Base-by-base conservation (phyloP, 2,329 filamentous ascomycete species). In the Alternaria arbusti region DNA sequence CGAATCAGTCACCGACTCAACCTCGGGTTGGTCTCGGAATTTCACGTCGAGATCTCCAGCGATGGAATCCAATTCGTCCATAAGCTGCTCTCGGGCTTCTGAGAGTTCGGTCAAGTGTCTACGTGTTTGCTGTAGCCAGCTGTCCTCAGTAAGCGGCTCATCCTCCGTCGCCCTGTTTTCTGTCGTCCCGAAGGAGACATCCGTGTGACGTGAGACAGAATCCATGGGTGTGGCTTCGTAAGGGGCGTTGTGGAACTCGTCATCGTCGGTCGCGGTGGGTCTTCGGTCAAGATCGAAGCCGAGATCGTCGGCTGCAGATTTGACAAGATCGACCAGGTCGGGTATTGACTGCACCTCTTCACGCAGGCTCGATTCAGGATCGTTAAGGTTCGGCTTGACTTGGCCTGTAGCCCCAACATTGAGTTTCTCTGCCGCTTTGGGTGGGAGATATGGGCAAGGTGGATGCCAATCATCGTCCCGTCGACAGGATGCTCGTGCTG, bases 251-350 rank as follows among this genome's bases (percentile, higher is more conserved):
- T 59, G 58, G 30, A 77, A 79, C n/a, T 59, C 30, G 23, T 69
- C 57, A 15, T 78, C 74, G 30, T 78, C 75, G 17, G 66, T 44
- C 9, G 59, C 45, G 10, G 57, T 71, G 15, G 74, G 73, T 20
- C 51, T 63, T 11, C 61, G 62, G 10, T 74, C 69, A 22, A 78
- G 71, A 67, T 79, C 75, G 10, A 78, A 54, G 22, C 76, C 76
- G n/a, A 79, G 68, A 49, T 79, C 73, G 64, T 79, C 74, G 12
- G 78, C 78, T 13, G 75, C 74, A 54, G 76, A 77, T 25, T 80
- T 73, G 49, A 82, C 70, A 36, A 81, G 57, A 17, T 78, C 68
- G 6, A 82, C 64, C 3, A 82, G 64, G 13, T 81, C 76, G 7
- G 76, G 70, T 5, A 80, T 59, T 11, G 78, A 77, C 26, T 70